Conservation (phyloP, 768 basidiomycete species). For the Leucocoprinus birnbaumii region DNA sequence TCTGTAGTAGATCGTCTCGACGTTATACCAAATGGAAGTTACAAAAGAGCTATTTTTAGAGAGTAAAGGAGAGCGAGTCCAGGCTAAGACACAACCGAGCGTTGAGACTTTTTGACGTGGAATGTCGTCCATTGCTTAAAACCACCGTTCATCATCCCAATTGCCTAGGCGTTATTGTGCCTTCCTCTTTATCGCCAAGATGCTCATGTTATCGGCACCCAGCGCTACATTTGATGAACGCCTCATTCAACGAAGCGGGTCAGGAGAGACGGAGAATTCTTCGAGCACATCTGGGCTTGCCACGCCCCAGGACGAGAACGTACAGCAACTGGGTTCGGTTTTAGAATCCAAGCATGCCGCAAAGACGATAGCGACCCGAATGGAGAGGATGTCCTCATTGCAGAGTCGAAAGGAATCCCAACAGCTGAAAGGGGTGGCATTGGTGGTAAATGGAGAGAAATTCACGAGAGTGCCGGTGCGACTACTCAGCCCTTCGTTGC, state of each 20-base stretch:
- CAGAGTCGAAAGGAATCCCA: background rate
- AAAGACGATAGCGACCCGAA: background rate
- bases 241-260: slow-evolving; percentile 8
- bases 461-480: no score
- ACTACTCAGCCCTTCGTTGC: background rate
- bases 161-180: background rate
- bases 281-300: background rate
- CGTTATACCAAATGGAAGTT: background rate
- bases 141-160: background rate
- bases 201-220: background rate
- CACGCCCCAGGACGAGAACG: slow-evolving; percentile 2
- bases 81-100: slow-evolving; percentile 4
- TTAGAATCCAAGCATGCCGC: background rate
- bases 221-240: slow-evolving; percentile 8
- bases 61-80: background rate
- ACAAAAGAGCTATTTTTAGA: background rate
- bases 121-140: background rate
- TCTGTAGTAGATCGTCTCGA: background rate
- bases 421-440: background rate
- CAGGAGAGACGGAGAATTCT: slow-evolving; percentile 6
- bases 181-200: background rate
- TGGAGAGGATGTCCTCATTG: background rate
- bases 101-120: background rate
- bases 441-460: no score
- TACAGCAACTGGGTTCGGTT: background rate